Evolutionary conservation across 148 eudicot genomes (phyloP), one percentile per base, ranked within the genome.

Genomic region (Amaranthus cruentus): DNA sequence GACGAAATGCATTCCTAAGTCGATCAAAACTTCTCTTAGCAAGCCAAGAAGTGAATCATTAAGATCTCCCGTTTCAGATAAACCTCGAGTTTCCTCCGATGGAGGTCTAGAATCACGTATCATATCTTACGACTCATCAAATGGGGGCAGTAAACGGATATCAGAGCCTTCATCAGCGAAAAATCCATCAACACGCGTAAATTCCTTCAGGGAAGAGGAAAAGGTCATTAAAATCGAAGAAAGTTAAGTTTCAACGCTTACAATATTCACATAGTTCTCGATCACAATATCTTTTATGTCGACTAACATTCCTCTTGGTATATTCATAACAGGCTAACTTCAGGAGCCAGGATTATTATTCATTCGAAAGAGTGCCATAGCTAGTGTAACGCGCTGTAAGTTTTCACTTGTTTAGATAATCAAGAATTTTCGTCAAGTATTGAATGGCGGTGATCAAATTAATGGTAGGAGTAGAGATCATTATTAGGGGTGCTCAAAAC

Each of bases 331-430:
- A 93, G 98, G 93, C 96, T 93, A 75, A 89, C 98, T 85, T 90
- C 96, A 21, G 98, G 98, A 76, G 98, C 98, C 70, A 87, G 94
- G 83, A 83, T 93, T 79, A 90, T 93, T 80, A 90, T 93, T 56
- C 94, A 90, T 72, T 90, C 98, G 38, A 85, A 80, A 71, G 86
- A 81, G 73, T 76, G 74, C 2, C 38, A 28, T 28, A 28, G 38
- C 59, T 77, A 54, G 68, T 6, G 52, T 47, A 11, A 11, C 55
- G 69, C 21, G 55, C 60, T 43, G 52, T 6, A 64, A 49, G 18
- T 50, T 72, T 9, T 49, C 48, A 8, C 70, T 14, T 67, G 4
- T n/a, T n/a, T n/a, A 38, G 14, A 64, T 38, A 56, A 59, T 66
- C 72, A 9, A n/a, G 43, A 4, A 56, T 21, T 42, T 12, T 52